A percentile compares a stretch with the other conserved stretches of the same genome.
Evolutionary conservation across 345 rosid species (phyloP).

Genomic region (Clausena lansium): DNA sequence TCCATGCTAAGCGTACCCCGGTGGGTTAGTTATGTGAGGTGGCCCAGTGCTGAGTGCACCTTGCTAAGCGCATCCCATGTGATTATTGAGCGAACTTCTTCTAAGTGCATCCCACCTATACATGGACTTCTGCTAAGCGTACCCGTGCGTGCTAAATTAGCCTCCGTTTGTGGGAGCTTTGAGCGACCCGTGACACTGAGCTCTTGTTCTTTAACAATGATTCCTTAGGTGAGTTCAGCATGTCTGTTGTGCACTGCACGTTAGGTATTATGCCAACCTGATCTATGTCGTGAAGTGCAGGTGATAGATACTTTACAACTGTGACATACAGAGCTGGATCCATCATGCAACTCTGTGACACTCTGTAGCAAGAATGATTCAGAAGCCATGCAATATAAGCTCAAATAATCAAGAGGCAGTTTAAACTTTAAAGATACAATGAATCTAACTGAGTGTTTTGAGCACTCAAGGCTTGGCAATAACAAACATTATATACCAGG

Average conservation of each 20-base stretch:
- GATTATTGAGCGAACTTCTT: too few relatives aligned
- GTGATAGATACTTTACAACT: constrained; percentile 86
- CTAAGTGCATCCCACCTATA: too few relatives aligned
- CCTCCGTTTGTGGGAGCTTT: too few relatives aligned
- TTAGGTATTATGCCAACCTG: constrained; percentile 80
- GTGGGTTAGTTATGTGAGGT: too few relatives aligned
- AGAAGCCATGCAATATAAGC: constrained; percentile 13
- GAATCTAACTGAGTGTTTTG: background rate
- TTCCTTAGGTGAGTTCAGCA: constrained; percentile 54
- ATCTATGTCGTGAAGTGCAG: constrained; percentile 84
- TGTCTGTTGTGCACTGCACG: constrained; percentile 79
- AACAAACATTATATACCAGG: background rate
- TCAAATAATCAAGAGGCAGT: constrained; percentile 5
- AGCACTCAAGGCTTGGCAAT: background rate
- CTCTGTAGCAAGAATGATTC: constrained; percentile 45
- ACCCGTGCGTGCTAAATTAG: too few relatives aligned
- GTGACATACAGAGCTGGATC: constrained; percentile 90
- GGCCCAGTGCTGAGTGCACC: too few relatives aligned
- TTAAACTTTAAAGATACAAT: background rate
- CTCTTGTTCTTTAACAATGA: constrained; percentile 38
- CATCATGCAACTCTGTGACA: constrained; percentile 79
- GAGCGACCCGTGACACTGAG: too few relatives aligned
- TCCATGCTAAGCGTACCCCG: too few relatives aligned
- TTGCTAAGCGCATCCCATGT: too few relatives aligned
- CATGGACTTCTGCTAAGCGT: too few relatives aligned